These are phyloP conservation scores for Aspergillus ibericus DNA, from an alignment of 2,329 filamentous ascomycete species.

Conservation along the genomic window DNA sequence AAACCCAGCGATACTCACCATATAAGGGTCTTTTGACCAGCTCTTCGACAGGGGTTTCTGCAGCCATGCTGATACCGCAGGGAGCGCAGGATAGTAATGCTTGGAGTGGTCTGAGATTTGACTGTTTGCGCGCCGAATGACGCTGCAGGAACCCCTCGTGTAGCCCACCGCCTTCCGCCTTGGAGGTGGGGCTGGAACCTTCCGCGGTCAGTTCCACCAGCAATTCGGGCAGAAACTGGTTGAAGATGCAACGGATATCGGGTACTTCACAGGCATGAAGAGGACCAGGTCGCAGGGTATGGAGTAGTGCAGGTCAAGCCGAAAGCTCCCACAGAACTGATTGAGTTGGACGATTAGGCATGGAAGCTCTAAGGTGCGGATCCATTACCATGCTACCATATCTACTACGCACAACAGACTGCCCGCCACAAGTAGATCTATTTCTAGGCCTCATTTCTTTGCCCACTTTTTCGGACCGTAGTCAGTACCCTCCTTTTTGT, in stretches of 20 bases:
- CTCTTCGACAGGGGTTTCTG: constrained; percentile 32
- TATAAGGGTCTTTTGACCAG: constrained; percentile 53
- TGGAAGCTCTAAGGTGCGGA: too few species aligned
- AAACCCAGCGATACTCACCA: constrained; percentile 33
- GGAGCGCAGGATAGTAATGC: background rate
- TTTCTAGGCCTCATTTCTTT: too few species aligned
- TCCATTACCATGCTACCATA: too few species aligned
- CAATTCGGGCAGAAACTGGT: background rate
- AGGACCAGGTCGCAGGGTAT: too few species aligned
- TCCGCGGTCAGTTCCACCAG: background rate
- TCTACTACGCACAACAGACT: too few species aligned
- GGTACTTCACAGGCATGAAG: background rate
- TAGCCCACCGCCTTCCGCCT: background rate
- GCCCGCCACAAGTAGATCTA: too few species aligned
- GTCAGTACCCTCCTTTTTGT: too few species aligned
- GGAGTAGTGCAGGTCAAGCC: too few species aligned
- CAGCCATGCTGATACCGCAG: constrained; percentile 16
- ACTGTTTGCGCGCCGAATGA: background rate
- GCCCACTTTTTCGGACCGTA: too few species aligned
- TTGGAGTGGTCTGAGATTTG: background rate
- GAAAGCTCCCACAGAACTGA: too few species aligned
- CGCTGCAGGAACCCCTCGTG: background rate
- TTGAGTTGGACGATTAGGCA: too few species aligned
- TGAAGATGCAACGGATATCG: background rate
- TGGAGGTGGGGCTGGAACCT: background rate